Conservation (phyloP, 306 rosid species). For the Dryas alaskensis region DNA sequence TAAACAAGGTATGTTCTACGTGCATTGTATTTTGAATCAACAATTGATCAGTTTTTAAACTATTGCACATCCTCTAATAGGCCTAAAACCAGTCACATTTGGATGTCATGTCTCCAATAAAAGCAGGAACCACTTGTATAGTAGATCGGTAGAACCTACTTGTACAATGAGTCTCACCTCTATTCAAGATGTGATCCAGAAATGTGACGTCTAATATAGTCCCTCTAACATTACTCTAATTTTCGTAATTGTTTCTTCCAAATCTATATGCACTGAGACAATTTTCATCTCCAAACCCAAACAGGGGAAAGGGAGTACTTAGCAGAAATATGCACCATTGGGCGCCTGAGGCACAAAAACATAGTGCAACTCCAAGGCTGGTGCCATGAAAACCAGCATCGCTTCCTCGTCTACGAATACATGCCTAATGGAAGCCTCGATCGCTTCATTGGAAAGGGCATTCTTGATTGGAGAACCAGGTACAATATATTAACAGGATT, state of each 20-base stretch:
- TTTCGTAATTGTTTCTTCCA: background rate
- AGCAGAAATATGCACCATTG: conserved; percentile 60
- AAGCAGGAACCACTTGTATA: no score
- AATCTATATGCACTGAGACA: conserved; percentile 4
- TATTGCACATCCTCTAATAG: no score
- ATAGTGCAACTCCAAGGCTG: conserved; percentile 55
- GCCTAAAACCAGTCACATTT: no score
- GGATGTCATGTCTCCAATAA: no score
- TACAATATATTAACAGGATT: conserved; percentile 47
- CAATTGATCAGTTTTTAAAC: no score
- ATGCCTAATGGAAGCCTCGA: conserved; percentile 65
- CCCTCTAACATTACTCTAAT: no score
- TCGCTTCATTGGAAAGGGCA: conserved; percentile 37
- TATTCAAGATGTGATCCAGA: background rate
- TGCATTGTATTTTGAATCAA: no score
- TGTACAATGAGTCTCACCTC: background rate
- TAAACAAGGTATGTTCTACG: conserved; percentile 44
- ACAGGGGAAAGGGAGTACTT: conserved; percentile 59
- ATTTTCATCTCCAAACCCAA: conserved; percentile 8
- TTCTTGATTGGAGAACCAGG: conserved; percentile 48
- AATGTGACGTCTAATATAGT: no score
- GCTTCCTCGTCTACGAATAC: conserved; percentile 47
- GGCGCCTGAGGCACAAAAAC: conserved; percentile 55
- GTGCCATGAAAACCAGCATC: conserved; percentile 41
- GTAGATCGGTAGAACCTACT: no score